phyloP scores from a whole-genome alignment of 805 yeast species.

The Saccharomycopsis fermentans region DNA sequence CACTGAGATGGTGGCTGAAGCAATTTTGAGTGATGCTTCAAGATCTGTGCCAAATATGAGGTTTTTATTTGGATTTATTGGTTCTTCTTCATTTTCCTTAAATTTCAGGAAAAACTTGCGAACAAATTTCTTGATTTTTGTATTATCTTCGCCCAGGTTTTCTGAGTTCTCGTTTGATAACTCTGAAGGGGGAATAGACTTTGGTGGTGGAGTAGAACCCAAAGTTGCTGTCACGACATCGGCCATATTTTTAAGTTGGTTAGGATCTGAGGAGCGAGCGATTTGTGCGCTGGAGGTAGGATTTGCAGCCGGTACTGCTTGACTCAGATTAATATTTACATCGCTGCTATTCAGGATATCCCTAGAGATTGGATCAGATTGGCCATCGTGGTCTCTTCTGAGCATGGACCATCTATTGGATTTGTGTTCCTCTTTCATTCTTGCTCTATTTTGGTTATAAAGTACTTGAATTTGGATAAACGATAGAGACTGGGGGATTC shows the following conservation, averaged over 20 bases:
- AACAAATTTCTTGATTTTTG: neutral
- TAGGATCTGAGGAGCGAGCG: neutral
- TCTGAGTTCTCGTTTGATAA: neutral
- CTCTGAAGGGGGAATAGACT: neutral
- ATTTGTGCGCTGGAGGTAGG: too few species aligned
- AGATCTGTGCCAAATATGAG: constrained; percentile 74
- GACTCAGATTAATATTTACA: neutral
- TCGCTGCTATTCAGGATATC: neutral
- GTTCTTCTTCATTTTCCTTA: constrained; percentile 1
- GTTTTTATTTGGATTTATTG: constrained; percentile 6
- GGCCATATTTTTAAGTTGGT: neutral
- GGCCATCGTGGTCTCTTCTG: neutral
- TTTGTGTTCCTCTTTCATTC: neutral
- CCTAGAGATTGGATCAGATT: neutral
- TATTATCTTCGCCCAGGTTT: neutral
- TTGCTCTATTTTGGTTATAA: neutral
- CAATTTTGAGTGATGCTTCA: constrained; percentile 57
- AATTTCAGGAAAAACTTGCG: constrained; percentile 2
- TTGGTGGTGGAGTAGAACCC: neutral
- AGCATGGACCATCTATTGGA: constrained; percentile 1
- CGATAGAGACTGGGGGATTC: too few species aligned
- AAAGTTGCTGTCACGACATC: neutral
- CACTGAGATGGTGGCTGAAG: constrained; percentile 67
- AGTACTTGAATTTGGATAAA: too few species aligned
- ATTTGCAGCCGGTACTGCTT: neutral